Conservation (phyloP, 1,284 basidiomycete species). For the Gastroboletus turbinatus region DNA sequence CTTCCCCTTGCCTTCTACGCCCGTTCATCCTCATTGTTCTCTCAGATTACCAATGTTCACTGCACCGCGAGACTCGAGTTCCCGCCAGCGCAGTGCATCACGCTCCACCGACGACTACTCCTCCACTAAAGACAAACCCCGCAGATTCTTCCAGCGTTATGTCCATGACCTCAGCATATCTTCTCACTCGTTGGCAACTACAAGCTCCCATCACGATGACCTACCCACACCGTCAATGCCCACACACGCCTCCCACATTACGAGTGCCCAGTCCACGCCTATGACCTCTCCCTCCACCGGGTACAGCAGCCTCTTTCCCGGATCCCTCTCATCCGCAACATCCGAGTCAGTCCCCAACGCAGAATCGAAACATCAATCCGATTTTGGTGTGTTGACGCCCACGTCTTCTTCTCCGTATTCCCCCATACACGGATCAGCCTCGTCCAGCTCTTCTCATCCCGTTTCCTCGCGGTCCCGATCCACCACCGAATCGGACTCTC, state of each 20-base stretch:
- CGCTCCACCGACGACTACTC: slow-evolving; percentile 20
- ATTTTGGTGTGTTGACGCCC: slow-evolving; percentile 15
- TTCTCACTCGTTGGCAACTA: slow-evolving; percentile 20
- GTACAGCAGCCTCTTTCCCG: slow-evolving; percentile 18
- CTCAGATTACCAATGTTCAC: slow-evolving; percentile 20
- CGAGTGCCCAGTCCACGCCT: slow-evolving; percentile 29
- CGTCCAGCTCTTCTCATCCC: slow-evolving; percentile 18
- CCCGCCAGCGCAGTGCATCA: slow-evolving; percentile 18
- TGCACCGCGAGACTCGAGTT: not conserved
- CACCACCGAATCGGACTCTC: slow-evolving; percentile 19
- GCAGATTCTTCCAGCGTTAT: slow-evolving; percentile 12
- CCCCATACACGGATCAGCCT: slow-evolving; percentile 10
- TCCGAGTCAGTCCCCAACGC: slow-evolving; percentile 25
- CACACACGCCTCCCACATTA: not conserved
- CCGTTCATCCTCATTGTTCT: not conserved
- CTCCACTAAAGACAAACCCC: slow-evolving; percentile 6
- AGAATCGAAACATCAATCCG: slow-evolving; percentile 16
- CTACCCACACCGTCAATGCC: slow-evolving; percentile 3
- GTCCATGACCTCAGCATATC: slow-evolving; percentile 17
- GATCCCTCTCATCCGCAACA: slow-evolving; percentile 27
- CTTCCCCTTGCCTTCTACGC: not conserved
- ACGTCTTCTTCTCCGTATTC: slow-evolving; percentile 14
- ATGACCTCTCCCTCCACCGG: slow-evolving; percentile 29
- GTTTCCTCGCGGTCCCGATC: slow-evolving; percentile 16
- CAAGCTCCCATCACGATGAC: slow-evolving; percentile 13